A percentile compares a stretch with the other conserved stretches of the same genome.
Evolutionary conservation across 2,329 filamentous ascomycete species (phyloP).

Genomic region (Raffaelea deltoideospora): DNA sequence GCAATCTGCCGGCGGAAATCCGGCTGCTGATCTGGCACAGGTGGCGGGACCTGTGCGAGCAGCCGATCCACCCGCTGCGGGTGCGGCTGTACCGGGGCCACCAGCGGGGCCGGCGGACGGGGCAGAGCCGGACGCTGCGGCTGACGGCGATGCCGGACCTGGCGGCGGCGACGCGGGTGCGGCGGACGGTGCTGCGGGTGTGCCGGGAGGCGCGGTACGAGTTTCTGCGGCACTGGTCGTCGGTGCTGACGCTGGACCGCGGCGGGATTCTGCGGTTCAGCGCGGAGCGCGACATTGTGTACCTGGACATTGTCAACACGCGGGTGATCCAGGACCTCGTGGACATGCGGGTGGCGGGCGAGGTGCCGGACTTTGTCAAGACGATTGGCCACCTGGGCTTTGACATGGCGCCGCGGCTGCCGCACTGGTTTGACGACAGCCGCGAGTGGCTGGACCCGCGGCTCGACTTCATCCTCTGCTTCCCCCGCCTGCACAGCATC

Average conservation of each 20-base stretch:
- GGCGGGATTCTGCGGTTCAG: conserved; percentile 5
- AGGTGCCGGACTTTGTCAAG: conserved; percentile 3
- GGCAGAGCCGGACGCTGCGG: conserved; percentile 1
- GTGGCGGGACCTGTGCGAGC: not conserved
- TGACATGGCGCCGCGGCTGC: conserved; percentile 9
- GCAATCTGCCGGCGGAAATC: conserved; percentile 6
- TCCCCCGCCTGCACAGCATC: conserved; percentile 7
- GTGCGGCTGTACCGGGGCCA: conserved; percentile 9
- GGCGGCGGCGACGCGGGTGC: not conserved
- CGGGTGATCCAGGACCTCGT: conserved; percentile 6
- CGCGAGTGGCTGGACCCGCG: conserved; percentile 5
- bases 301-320: conserved; percentile 7
- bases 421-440: conserved; percentile 6
- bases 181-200: conserved; percentile 5
- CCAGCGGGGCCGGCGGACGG: not conserved
- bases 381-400: conserved; percentile 7
- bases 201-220: conserved; percentile 8
- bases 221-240: conserved; percentile 2
- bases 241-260: conserved; percentile 1
- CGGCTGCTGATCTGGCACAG: conserved; percentile 8
- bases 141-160: conserved; percentile 9
- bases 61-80: conserved; percentile 7
- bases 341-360: not conserved
- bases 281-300: conserved; percentile 5
- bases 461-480: conserved; percentile 8